phyloP scores from a whole-genome alignment of 2,329 filamentous ascomycete species.

The Neonectria magnoliae region DNA sequence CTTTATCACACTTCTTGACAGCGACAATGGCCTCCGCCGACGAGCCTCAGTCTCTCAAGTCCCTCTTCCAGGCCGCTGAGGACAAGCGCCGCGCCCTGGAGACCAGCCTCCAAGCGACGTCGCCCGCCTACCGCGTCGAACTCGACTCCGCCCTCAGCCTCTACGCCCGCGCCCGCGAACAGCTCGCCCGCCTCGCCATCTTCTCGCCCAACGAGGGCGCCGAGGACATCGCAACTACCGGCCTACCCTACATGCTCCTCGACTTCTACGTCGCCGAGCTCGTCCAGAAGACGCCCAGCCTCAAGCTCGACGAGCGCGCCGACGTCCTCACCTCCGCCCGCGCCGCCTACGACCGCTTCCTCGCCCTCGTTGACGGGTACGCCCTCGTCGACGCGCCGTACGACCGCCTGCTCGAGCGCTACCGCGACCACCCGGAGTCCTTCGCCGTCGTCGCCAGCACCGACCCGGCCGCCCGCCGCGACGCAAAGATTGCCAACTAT shows the following conservation, averaged over 20 bases:
- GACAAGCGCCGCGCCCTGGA: slow-evolving; percentile 67
- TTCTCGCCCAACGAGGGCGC: slow-evolving; percentile 92
- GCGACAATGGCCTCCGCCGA: slow-evolving; percentile 49
- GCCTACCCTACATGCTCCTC: slow-evolving; percentile 85
- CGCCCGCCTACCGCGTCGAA: slow-evolving; percentile 72
- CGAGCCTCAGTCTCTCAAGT: slow-evolving; percentile 61
- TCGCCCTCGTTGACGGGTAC: slow-evolving; percentile 82
- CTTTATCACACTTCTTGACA: neutral
- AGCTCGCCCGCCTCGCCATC: slow-evolving; percentile 76
- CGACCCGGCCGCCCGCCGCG: slow-evolving; percentile 74
- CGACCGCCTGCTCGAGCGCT: slow-evolving; percentile 75
- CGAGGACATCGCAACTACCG: slow-evolving; percentile 86
- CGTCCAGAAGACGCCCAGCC: slow-evolving; percentile 70
- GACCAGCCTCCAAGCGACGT: slow-evolving; percentile 70
- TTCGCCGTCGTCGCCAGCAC: slow-evolving; percentile 76
- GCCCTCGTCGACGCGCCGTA: slow-evolving; percentile 73
- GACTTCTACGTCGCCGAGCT: slow-evolving; percentile 84
- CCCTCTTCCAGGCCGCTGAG: slow-evolving; percentile 62
- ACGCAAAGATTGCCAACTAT: slow-evolving; percentile 87
- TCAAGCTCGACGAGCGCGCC: slow-evolving; percentile 66
- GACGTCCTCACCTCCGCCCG: slow-evolving; percentile 70
- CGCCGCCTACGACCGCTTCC: slow-evolving; percentile 79
- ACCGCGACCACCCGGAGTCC: slow-evolving; percentile 74
- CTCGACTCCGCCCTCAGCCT: slow-evolving; percentile 73
- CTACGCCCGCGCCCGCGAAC: slow-evolving; percentile 77